phyloP scores from a whole-genome alignment of 1,284 basidiomycete genomes.

The Ustilago loliicola region DNA sequence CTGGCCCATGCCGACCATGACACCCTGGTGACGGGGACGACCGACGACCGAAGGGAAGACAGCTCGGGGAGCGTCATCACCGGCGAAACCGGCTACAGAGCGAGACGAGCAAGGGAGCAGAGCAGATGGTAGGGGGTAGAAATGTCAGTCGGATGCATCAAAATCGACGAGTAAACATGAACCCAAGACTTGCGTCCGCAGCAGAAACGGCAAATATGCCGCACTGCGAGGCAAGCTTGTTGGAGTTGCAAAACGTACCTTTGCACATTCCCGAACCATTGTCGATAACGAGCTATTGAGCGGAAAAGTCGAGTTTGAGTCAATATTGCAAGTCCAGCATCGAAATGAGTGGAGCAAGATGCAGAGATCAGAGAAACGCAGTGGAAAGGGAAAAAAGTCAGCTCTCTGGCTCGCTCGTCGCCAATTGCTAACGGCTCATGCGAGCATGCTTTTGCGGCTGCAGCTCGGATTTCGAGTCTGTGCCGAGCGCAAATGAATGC shows the following conservation, averaged over 20 bases:
- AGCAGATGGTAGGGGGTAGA: not conserved
- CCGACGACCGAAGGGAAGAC: conserved; percentile 85
- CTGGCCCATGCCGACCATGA: conserved; percentile 79
- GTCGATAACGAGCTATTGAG: conserved; percentile 69
- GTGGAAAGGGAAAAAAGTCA: conserved; percentile 13
- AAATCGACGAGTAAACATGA: not conserved
- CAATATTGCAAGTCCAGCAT: conserved; percentile 1
- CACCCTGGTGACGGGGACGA: conserved; percentile 90
- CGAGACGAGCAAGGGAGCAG: not conserved
- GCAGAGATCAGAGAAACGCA: not conserved
- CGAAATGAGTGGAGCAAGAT: not conserved
- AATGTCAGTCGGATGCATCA: conserved; percentile 11
- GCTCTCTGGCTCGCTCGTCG: not conserved
- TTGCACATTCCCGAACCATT: conserved; percentile 71
- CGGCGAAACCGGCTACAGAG: conserved; percentile 74
- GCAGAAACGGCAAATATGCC: not conserved
- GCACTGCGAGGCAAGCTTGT: not conserved
- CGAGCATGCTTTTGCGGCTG: not conserved
- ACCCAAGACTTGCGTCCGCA: not conserved
- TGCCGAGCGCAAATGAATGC: not conserved
- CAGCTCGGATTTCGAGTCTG: not conserved
- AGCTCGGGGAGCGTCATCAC: conserved; percentile 82
- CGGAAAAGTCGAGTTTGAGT: not conserved
- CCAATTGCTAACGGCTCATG: not conserved
- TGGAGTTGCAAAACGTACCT: conserved; percentile 40